phyloP scores from a whole-genome alignment of 1,284 basidiomycete species.

The Xanthoconium separans region DNA sequence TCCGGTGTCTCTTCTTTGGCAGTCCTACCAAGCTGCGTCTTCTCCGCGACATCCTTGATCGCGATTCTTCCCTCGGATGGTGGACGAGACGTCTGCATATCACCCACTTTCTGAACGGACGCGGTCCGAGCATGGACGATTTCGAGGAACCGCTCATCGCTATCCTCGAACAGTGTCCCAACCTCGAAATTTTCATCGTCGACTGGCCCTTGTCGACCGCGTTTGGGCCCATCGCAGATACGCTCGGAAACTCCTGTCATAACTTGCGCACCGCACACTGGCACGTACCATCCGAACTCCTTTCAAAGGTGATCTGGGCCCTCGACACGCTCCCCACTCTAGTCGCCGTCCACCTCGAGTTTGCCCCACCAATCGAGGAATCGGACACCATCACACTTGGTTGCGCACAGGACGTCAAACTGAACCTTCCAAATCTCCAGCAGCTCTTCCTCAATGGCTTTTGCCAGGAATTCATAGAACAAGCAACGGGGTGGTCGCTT shows the following conservation, averaged over 20 bases:
- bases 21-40: constrained; percentile 50
- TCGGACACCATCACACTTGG: constrained; percentile 46
- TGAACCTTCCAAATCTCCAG: constrained; percentile 54
- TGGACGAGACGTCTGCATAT: constrained; percentile 66
- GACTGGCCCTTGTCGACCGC: constrained; percentile 57
- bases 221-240: constrained; percentile 61
- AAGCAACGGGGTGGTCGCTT: constrained; percentile 63
- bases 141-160: constrained; percentile 41
- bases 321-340: constrained; percentile 57
- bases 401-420: constrained; percentile 53
- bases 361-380: constrained; percentile 35
- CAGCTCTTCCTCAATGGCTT: constrained; percentile 61
- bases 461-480: constrained; percentile 63
- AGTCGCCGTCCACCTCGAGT: constrained; percentile 52
- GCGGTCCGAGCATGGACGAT: constrained; percentile 32
- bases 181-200: constrained; percentile 66
- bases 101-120: constrained; percentile 44
- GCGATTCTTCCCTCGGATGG: constrained; percentile 55
- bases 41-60: constrained; percentile 48
- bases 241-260: constrained; percentile 49
- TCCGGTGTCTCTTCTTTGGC: constrained; percentile 62
- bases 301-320: constrained; percentile 67
- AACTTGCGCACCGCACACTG: constrained; percentile 58
- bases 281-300: constrained; percentile 50
- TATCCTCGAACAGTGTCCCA: constrained; percentile 61